These are phyloP conservation scores for Kwoniella shandongensis DNA, from an alignment of 768 basidiomycete genomes.

Conservation along the genomic window DNA sequence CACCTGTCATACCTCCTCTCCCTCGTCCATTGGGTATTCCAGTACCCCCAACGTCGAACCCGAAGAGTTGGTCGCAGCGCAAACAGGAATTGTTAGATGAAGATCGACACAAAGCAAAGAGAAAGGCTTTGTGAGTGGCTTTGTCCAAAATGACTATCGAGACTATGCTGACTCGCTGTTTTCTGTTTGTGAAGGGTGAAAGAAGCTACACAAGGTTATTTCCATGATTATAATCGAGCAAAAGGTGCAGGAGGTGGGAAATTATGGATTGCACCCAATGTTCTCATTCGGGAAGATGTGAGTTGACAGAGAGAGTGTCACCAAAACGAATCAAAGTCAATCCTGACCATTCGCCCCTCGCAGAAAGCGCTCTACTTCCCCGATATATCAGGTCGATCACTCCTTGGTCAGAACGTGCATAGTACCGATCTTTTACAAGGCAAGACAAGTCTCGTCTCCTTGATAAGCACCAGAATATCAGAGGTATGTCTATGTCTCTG, in stretches of 20 bases:
- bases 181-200: slow-evolving; percentile 64
- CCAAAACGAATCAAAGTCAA: neutral
- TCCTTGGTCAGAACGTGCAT: slow-evolving; percentile 64
- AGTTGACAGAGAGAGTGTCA: too few species aligned
- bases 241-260: slow-evolving; percentile 78
- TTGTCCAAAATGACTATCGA: too few species aligned
- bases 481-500: slow-evolving; percentile 62
- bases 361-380: slow-evolving; percentile 93
- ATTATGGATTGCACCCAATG: slow-evolving; percentile 87
- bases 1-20: slow-evolving; percentile 35
- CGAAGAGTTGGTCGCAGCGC: slow-evolving; percentile 63
- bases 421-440: slow-evolving; percentile 76
- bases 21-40: slow-evolving; percentile 72
- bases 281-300: slow-evolving; percentile 87
- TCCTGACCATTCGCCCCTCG: neutral
- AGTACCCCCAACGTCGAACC: slow-evolving; percentile 65
- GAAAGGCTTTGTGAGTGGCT: slow-evolving; percentile 56
- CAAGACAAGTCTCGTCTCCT: slow-evolving; percentile 73
- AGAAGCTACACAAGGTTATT: slow-evolving; percentile 77
- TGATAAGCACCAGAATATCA: slow-evolving; percentile 83
- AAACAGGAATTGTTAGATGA: slow-evolving; percentile 70
- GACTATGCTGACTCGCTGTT: too few species aligned
- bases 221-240: slow-evolving; percentile 78
- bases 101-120: slow-evolving; percentile 68
- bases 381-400: slow-evolving; percentile 70